phyloP scores from a whole-genome alignment of 2,329 filamentous ascomycete species.

The Scleromitrula shiraiana region DNA sequence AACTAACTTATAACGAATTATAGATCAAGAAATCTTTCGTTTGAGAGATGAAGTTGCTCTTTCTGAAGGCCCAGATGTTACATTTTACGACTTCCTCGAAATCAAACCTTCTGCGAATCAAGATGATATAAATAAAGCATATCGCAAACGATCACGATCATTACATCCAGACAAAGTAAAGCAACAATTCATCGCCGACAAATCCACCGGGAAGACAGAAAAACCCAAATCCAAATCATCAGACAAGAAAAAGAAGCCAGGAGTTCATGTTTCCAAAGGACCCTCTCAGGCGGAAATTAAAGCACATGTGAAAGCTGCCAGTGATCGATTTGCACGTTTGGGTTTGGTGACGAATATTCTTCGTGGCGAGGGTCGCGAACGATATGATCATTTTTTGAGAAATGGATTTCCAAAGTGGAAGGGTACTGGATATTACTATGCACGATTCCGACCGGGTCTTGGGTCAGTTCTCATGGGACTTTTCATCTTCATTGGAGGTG shows the following conservation, averaged over 20 bases:
- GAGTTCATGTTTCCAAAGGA: conserved; percentile 59
- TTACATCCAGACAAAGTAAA: conserved; percentile 96
- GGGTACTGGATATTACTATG: conserved; percentile 97
- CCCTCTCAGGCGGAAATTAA: conserved; percentile 69
- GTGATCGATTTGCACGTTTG: conserved; percentile 75
- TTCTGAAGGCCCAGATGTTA: conserved; percentile 68
- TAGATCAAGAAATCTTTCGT: conserved; percentile 97
- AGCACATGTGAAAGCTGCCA: conserved; percentile 70
- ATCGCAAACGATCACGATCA: conserved; percentile 74
- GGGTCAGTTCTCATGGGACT: conserved; percentile 76
- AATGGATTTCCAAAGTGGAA: conserved; percentile 97
- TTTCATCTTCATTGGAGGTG: conserved; percentile 76
- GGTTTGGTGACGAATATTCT: conserved; percentile 81
- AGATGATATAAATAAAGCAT: conserved; percentile 89
- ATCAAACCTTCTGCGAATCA: conserved; percentile 64
- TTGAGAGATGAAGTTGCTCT: conserved; percentile 77
- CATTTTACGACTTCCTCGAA: conserved; percentile 92
- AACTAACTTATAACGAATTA: conserved; percentile 16
- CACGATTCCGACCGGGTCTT: conserved; percentile 82
- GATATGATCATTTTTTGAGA: conserved; percentile 88
- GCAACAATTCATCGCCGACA: conserved; percentile 67
- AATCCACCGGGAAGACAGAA: conserved; percentile 42
- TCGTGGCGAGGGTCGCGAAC: conserved; percentile 67
- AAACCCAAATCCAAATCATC: conserved; percentile 40
- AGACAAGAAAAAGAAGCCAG: conserved; percentile 47